These are phyloP conservation scores for Dovyalis caffra DNA, from an alignment of 345 rosid genomes.

Conservation along the genomic window DNA sequence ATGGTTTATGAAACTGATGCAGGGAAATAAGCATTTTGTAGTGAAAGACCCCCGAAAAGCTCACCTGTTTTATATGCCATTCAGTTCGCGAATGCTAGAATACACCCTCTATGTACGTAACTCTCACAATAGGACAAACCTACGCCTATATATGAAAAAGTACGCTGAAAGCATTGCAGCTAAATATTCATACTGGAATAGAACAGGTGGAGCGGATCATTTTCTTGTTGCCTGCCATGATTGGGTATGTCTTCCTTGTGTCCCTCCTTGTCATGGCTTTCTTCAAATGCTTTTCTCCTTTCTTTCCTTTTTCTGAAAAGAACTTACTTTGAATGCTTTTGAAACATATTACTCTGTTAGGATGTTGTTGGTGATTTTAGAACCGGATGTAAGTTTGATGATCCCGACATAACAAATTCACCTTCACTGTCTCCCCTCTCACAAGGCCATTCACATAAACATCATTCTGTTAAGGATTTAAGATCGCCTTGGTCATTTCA, in stretches of 20 bases:
- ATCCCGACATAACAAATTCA: not conserved
- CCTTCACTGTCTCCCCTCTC: not conserved
- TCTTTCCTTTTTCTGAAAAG: too few species aligned
- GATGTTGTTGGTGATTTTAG: not conserved
- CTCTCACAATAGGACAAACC: constrained; percentile 84
- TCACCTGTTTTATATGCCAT: constrained; percentile 92
- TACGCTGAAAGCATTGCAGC: constrained; percentile 68
- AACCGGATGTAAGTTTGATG: constrained; percentile 4
- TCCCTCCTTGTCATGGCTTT: not conserved
- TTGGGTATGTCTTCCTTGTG: constrained; percentile 58
- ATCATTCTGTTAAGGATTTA: not conserved
- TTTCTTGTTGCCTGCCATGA: constrained; percentile 97
- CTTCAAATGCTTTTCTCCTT: not conserved
- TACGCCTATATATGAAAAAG: constrained; percentile 66
- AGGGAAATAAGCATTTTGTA: constrained; percentile 59
- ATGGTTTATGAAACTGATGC: constrained; percentile 99
- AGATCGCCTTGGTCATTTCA: constrained; percentile 3
- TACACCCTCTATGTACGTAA: constrained; percentile 78
- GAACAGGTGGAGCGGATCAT: constrained; percentile 94
- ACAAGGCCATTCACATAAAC: not conserved
- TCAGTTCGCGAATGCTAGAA: constrained; percentile 90
- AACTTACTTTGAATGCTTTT: not conserved
- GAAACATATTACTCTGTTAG: constrained; percentile 3
- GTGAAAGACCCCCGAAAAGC: constrained; percentile 86
- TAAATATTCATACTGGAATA: constrained; percentile 83